Evolutionary conservation across 139 green algal species (phyloP).

Genomic region (Closterium sp.): DNA sequence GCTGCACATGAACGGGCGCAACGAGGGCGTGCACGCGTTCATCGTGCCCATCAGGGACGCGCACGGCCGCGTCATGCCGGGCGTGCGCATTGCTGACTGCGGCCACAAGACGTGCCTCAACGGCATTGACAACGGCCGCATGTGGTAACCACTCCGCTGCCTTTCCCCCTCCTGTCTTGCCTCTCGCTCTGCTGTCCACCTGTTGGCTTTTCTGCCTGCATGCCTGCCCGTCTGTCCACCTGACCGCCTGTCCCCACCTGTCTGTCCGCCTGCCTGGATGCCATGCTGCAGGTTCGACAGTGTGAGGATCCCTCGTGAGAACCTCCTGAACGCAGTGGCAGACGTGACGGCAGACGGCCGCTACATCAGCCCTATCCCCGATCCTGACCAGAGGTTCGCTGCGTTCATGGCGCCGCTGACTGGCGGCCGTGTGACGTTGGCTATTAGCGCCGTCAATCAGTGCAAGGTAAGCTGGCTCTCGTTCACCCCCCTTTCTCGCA

Average conservation of each 20-base stretch:
- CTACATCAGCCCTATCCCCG: slow-evolving; percentile 34
- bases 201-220: neutral
- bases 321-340: slow-evolving; percentile 69
- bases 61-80: slow-evolving; percentile 55
- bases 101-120: slow-evolving; percentile 78
- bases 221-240: neutral
- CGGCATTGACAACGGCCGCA: slow-evolving; percentile 83
- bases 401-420: slow-evolving; percentile 49
- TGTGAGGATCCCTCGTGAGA: slow-evolving; percentile 69
- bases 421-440: slow-evolving; percentile 29
- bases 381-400: slow-evolving; percentile 45
- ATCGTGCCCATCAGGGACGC: slow-evolving; percentile 82
- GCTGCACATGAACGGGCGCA: slow-evolving; percentile 70
- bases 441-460: slow-evolving; percentile 32
- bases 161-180: neutral
- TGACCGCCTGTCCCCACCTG: neutral
- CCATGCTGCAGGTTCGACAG: slow-evolving; percentile 70
- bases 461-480: slow-evolving; percentile 18
- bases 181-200: neutral
- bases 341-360: slow-evolving; percentile 54
- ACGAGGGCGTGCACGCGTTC: slow-evolving; percentile 87
- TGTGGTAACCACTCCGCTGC: slow-evolving; percentile 11
- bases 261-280: neutral
- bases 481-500: too few relatives aligned
- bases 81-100: slow-evolving; percentile 72